phyloP scores from a whole-genome alignment of 306 rosid genomes.

The Lathyrus aphaca region DNA sequence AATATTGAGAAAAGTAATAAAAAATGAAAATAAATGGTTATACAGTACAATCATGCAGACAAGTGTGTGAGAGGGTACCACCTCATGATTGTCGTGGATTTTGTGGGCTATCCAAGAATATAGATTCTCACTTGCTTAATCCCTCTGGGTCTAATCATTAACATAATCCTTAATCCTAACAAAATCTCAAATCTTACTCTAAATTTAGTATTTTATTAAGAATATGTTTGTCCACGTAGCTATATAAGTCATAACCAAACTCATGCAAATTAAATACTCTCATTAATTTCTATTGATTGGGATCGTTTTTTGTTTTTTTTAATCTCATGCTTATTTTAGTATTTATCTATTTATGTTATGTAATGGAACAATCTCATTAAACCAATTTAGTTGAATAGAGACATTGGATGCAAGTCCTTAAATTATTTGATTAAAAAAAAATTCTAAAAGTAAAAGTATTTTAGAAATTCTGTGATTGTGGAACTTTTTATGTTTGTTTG shows the following conservation, averaged over 20 bases:
- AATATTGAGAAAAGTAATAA: background rate
- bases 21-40: constrained; percentile 24
- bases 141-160: constrained; percentile 54
- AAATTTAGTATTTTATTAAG: background rate
- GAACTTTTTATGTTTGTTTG: background rate
- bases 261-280: constrained; percentile 53
- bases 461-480: constrained; percentile 4
- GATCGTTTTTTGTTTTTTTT: constrained; percentile 29
- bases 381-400: too few species aligned
- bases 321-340: constrained; percentile 7
- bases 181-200: constrained; percentile 33
- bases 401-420: too few species aligned
- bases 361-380: background rate
- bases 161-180: constrained; percentile 47
- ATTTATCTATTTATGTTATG: constrained; percentile 11
- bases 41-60: constrained; percentile 51
- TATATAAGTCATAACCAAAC: constrained; percentile 33
- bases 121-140: constrained; percentile 47
- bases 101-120: constrained; percentile 62
- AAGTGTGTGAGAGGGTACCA: constrained; percentile 47
- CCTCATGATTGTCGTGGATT: constrained; percentile 59
- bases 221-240: constrained; percentile 31
- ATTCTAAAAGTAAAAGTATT: background rate
- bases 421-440: too few species aligned
- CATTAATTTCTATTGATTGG: constrained; percentile 23